These are phyloP conservation scores for Cercis canadensis DNA, from an alignment of 306 rosid species.

Conservation along the genomic window DNA sequence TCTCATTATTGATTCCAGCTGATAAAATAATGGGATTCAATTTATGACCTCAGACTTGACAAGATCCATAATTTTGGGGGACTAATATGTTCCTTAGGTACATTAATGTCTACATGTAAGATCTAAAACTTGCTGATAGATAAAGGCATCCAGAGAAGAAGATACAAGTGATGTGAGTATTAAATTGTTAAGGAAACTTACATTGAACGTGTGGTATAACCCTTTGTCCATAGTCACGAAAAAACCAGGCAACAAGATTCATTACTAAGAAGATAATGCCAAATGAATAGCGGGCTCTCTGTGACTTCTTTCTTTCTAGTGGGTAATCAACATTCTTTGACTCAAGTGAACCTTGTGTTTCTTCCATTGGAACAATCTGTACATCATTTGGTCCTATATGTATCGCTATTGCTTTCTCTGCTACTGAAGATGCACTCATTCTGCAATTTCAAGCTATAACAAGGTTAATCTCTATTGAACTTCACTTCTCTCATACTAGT, in stretches of 20 bases:
- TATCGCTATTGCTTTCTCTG: conserved; percentile 35
- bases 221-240: conserved; percentile 86
- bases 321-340: conserved; percentile 47
- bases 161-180: background rate
- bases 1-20: too few species aligned
- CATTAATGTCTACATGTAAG: too few species aligned
- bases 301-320: conserved; percentile 56
- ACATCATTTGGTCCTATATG: conserved; percentile 33
- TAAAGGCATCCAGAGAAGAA: background rate
- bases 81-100: too few species aligned
- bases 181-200: conserved; percentile 42
- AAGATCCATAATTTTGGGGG: too few species aligned
- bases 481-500: background rate
- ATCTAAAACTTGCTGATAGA: too few species aligned
- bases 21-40: too few species aligned
- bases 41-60: too few species aligned
- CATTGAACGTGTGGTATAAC: conserved; percentile 61
- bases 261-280: conserved; percentile 67
- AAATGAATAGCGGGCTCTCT: conserved; percentile 65
- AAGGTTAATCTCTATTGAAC: background rate
- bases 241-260: conserved; percentile 84
- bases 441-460: conserved; percentile 42
- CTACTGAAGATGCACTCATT: conserved; percentile 54
- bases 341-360: conserved; percentile 36
- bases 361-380: conserved; percentile 41